Evolutionary conservation across 2,329 filamentous ascomycete species (phyloP), one percentile per base, ranked within the genome.

Genomic region (Grosmannia huntii): DNA sequence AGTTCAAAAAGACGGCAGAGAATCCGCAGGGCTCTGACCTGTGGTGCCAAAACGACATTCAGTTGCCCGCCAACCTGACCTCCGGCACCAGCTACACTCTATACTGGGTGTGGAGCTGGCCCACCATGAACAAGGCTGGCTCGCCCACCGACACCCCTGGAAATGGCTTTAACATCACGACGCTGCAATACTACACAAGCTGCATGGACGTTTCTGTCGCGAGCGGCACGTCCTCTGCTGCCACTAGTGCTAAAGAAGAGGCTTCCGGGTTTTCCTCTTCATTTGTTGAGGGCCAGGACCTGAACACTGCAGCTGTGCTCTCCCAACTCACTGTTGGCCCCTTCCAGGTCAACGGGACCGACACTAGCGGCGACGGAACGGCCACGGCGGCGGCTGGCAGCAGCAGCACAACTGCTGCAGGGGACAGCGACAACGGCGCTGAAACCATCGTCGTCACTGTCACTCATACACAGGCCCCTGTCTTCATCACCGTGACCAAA

Each of bases 41-140:
- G 55, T 85, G 79, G 74, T 97, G 94, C 72, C 91, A 96, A 71
- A 85, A 85, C 41, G 85, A 94, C 67, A 75, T 96, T 53, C 77
- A 84, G 66, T 75, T 99, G 16, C 94, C 94, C 0, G 67, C 75
- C 5, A 80, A 87, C 64, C 74, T 83, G 53, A 70, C 78, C n/a
- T 70, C 76, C 11, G 83, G 83, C 51, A 80, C 84, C 33, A 78
- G 79, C 31, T 89, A 91, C 69, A 92, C 90, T 3, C 73, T 96
- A 56, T 95, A 96, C 76, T 97, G 92, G 92, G 86, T 96, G 52
- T 97, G 94, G 94, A 87, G 95, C 70, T 99, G 90, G 89, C 85
- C 86, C 3, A 85, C 82, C 16, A 75, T 83, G 67, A 69, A 70
- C 64, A 59, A 69, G 55, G 66, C 71, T 51, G 64, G 65, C 21